A percentile compares a stretch with the other conserved stretches of the same genome.
These are phyloP conservation scores for Penicillium coprophilum DNA, from an alignment of 495 filamentous ascomycete genomes.

Conservation along the genomic window DNA sequence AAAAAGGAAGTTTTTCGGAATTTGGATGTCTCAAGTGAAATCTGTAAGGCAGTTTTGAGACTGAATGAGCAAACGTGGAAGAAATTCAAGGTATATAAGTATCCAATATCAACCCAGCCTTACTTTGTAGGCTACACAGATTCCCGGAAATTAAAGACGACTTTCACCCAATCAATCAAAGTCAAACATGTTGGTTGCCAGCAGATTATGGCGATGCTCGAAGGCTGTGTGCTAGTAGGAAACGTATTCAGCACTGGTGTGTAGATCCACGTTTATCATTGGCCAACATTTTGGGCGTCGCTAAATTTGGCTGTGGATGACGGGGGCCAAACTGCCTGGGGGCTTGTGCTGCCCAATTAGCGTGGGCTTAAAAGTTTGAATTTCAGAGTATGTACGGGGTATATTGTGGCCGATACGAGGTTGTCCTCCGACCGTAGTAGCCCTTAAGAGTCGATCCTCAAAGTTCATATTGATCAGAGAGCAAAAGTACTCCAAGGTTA, in stretches of 20 bases:
- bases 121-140: not conserved
- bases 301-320: not conserved
- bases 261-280: not conserved
- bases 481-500: not conserved
- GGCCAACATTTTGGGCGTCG: not conserved
- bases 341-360: not conserved
- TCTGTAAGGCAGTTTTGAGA: not conserved
- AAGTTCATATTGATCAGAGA: not conserved
- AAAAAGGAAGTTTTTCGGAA: not conserved
- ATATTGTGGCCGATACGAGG: not conserved
- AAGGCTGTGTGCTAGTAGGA: conserved; percentile 1
- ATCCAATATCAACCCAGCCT: not conserved
- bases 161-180: not conserved
- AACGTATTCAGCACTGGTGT: not conserved
- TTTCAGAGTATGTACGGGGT: too few species aligned
- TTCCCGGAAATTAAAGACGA: not conserved
- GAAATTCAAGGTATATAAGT: not conserved
- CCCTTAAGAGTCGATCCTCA: not conserved
- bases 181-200: not conserved
- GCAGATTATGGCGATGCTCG: not conserved
- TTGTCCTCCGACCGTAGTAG: not conserved
- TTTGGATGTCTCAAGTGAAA: not conserved
- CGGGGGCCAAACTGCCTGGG: conserved; percentile 1
- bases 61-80: not conserved
- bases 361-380: not conserved